Conservation (phyloP, 2,329 filamentous ascomycete genomes). For the Xylaria sp. region DNA sequence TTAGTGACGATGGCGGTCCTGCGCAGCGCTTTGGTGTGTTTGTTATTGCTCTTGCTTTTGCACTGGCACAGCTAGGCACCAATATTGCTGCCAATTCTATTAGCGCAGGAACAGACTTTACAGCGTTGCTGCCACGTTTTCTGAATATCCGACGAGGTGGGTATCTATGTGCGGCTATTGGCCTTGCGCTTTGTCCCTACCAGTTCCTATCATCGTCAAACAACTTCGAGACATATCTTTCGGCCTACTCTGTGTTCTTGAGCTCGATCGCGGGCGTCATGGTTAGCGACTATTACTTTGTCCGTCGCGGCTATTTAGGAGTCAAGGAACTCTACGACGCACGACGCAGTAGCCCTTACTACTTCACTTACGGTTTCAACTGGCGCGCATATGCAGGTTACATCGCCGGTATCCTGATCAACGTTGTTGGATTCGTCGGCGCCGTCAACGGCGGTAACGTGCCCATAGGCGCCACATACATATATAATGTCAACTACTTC, state of each 20-base stretch:
- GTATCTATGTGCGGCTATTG: constrained; percentile 83
- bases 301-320: constrained; percentile 84
- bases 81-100: constrained; percentile 91
- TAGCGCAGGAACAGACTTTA: constrained; percentile 85
- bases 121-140: constrained; percentile 80
- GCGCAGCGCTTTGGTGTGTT: constrained; percentile 80
- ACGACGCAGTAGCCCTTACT: constrained; percentile 75
- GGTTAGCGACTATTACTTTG: constrained; percentile 86
- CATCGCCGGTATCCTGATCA: constrained; percentile 84
- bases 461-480: constrained; percentile 81
- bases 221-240: constrained; percentile 91
- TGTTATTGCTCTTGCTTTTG: constrained; percentile 75
- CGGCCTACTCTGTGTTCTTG: constrained; percentile 93
- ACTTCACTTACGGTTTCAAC: constrained; percentile 77
- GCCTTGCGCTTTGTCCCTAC: constrained; percentile 88
- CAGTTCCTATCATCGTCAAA: constrained; percentile 79
- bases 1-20: constrained; percentile 69
- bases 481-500: constrained; percentile 94
- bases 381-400: constrained; percentile 89
- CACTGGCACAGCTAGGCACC: constrained; percentile 84
- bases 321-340: constrained; percentile 83
- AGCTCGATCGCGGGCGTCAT: constrained; percentile 94
- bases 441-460: constrained; percentile 74
- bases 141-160: constrained; percentile 88
- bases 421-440: constrained; percentile 90